Percentiles rank a stretch among this genome's conserved stretches.
phyloP scores from a whole-genome alignment of 805 yeast genomes.

The Isabelozyma gotoi region DNA sequence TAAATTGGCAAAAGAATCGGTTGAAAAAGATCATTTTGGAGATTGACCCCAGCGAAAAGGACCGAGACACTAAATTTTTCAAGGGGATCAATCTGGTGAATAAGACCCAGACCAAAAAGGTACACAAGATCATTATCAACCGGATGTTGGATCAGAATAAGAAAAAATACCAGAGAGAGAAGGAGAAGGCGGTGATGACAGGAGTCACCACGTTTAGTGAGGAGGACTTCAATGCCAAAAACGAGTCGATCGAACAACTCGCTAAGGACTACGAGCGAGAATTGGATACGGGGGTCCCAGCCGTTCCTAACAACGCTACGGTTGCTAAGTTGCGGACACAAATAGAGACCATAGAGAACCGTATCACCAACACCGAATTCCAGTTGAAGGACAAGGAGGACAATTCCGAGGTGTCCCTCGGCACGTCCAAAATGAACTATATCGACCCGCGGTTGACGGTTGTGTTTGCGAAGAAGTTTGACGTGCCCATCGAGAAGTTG shows the following conservation, averaged over 20 bases:
- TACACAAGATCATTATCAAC: slow-evolving; percentile 60
- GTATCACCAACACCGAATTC: slow-evolving; percentile 66
- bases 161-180: slow-evolving; percentile 71
- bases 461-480: slow-evolving; percentile 78
- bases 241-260: slow-evolving; percentile 54
- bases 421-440: slow-evolving; percentile 92
- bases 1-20: slow-evolving; percentile 81
- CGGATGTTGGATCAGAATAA: slow-evolving; percentile 64
- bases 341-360: slow-evolving; percentile 66
- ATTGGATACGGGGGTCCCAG: slow-evolving; percentile 56
- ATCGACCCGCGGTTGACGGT: slow-evolving; percentile 93
- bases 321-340: slow-evolving; percentile 74
- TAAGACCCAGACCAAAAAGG: slow-evolving; percentile 59
- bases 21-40: slow-evolving; percentile 67
- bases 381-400: slow-evolving; percentile 92
- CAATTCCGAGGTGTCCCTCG: slow-evolving; percentile 87
- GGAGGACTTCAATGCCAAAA: slow-evolving; percentile 56
- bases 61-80: slow-evolving; percentile 58
- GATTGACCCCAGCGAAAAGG: slow-evolving; percentile 54
- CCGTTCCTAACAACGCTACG: slow-evolving; percentile 47
- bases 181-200: slow-evolving; percentile 63
- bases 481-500: slow-evolving; percentile 88
- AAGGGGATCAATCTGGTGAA: slow-evolving; percentile 65
- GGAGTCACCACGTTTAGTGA: slow-evolving; percentile 19
- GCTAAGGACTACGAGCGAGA: slow-evolving; percentile 56